phyloP scores from a whole-genome alignment of 257 asterid genomes.

The Prunella vulgaris region DNA sequence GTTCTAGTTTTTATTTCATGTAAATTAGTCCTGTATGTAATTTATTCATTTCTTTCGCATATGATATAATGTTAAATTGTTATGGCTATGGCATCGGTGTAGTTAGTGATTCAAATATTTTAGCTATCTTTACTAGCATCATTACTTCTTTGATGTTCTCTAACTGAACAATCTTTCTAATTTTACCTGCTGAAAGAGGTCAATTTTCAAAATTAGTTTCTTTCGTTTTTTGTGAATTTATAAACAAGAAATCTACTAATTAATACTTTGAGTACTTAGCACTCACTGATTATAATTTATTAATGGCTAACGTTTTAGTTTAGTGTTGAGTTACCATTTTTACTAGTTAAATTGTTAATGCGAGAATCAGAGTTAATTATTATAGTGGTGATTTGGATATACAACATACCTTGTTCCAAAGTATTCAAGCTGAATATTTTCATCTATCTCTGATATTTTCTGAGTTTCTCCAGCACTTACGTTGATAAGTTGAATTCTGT shows the following conservation, averaged over 20 bases:
- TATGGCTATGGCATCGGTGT: not conserved
- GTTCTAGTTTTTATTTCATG: not conserved
- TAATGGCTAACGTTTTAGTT: not conserved
- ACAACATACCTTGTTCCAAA: not conserved
- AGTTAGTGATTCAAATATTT: not conserved
- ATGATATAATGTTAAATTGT: not conserved
- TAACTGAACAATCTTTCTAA: not conserved
- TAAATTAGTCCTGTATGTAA: not conserved
- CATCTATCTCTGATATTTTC: not conserved
- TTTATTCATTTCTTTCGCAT: not conserved
- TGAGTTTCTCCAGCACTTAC: not conserved
- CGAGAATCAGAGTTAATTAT: not conserved
- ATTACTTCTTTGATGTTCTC: not conserved
- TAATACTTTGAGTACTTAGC: not conserved
- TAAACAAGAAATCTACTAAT: not conserved
- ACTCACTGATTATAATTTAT: not conserved
- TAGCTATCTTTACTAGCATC: not conserved
- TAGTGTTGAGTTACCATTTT: not conserved
- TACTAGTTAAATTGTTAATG: not conserved
- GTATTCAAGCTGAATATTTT: not conserved
- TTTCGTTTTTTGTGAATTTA: not conserved
- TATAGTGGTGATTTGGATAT: not conserved
- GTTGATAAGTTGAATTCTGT: not conserved
- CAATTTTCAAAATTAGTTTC: not conserved
- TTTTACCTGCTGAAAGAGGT: not conserved